Conservation (phyloP, 202 grass and related monocot genomes). For the Carex sylvatica region DNA sequence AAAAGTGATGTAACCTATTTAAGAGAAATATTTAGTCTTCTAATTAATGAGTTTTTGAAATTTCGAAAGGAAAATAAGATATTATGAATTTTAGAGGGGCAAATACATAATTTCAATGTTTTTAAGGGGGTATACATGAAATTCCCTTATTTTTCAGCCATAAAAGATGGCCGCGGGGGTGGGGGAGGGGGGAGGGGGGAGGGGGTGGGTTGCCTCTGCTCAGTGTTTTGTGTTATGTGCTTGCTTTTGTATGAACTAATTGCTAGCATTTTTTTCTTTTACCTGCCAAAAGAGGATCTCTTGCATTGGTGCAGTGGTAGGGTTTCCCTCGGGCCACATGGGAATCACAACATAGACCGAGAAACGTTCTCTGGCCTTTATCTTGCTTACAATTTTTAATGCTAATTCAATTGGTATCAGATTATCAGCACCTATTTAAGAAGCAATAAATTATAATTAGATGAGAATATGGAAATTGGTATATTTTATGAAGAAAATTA, state of each 20-base stretch:
- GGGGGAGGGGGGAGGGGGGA: too few species aligned
- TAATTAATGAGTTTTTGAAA: too few species aligned
- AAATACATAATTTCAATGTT: too few species aligned
- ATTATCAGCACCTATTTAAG: conserved; percentile 75
- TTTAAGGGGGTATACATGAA: too few species aligned
- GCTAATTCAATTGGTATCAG: conserved; percentile 91
- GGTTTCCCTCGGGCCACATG: conserved; percentile 93
- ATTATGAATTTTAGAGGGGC: too few species aligned
- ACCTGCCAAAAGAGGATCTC: conserved; percentile 98
- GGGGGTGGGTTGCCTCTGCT: too few species aligned
- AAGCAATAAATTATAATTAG: neutral
- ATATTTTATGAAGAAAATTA: neutral
- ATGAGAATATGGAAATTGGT: neutral
- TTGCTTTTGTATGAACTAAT: neutral
- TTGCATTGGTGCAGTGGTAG: conserved; percentile 74
- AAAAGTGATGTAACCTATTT: too few species aligned
- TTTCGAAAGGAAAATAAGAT: too few species aligned
- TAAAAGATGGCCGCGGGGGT: too few species aligned
- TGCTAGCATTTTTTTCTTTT: neutral
- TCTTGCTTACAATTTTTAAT: conserved; percentile 90
- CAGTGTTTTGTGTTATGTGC: neutral
- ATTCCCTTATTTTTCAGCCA: neutral
- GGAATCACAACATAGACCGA: conserved; percentile 83
- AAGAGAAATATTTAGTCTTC: too few species aligned
- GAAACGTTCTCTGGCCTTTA: conserved; percentile 67